Evolutionary conservation across 2,329 filamentous ascomycete genomes (phyloP).

Genomic region (Aureobasidium sp.): DNA sequence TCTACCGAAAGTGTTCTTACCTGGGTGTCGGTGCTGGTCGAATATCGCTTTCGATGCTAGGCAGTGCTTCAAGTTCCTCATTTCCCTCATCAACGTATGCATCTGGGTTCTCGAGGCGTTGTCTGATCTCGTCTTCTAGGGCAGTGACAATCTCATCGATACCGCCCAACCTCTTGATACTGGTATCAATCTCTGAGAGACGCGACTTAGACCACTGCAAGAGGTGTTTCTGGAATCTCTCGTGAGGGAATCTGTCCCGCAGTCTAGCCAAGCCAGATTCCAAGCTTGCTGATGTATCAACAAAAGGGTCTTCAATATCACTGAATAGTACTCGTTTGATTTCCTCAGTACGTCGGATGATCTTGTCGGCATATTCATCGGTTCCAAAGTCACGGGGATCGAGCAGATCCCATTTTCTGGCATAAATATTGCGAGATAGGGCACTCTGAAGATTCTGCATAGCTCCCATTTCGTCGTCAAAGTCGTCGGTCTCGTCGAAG

Average conservation of each 20-base stretch:
- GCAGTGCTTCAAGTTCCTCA: neutral
- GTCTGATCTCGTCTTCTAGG: constrained; percentile 25
- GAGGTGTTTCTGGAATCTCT: constrained; percentile 36
- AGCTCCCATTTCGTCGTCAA: neutral
- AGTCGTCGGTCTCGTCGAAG: neutral
- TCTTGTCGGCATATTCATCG: neutral
- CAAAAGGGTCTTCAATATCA: neutral
- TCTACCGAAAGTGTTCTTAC: neutral
- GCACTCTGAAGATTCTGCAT: neutral
- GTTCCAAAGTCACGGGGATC: neutral
- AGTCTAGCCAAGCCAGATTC: neutral
- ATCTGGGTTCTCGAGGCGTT: constrained; percentile 13
- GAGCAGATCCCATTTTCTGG: neutral
- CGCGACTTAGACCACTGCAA: constrained; percentile 41
- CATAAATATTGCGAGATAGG: neutral
- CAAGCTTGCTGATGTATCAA: neutral
- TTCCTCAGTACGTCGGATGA: neutral
- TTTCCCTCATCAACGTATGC: neutral
- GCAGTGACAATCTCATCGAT: constrained; percentile 30
- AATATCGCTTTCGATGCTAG: neutral
- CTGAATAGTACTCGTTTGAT: neutral
- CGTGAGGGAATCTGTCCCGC: constrained; percentile 40
- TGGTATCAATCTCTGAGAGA: constrained; percentile 36
- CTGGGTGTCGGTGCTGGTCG: neutral
- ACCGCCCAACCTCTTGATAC: constrained; percentile 38